These are phyloP conservation scores for Elongisporangium prolatum DNA, from an alignment of 352 stramenopile species.

Conservation along the genomic window DNA sequence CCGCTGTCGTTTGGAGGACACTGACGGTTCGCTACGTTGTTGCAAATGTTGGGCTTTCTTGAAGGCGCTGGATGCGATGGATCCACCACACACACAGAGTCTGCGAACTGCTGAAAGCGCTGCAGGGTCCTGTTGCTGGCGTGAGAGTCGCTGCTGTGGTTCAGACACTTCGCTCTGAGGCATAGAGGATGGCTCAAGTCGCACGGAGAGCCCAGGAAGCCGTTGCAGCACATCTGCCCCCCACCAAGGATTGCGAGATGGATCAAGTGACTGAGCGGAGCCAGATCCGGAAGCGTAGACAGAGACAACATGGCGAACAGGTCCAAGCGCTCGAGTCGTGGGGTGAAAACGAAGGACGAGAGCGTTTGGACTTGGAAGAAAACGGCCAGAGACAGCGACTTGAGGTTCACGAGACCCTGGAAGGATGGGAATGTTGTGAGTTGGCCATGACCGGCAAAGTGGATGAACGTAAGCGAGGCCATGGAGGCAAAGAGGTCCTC, in stretches of 20 bases:
- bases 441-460: constrained; percentile 7
- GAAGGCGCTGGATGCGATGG: not conserved
- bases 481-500: constrained; percentile 21
- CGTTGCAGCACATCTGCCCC: constrained; percentile 26
- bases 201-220: constrained; percentile 19
- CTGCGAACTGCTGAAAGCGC: not conserved
- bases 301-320: constrained; percentile 10
- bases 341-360: constrained; percentile 6
- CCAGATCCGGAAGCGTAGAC: constrained; percentile 14
- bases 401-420: constrained; percentile 11
- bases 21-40: not conserved
- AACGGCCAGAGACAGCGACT: constrained; percentile 16
- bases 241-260: constrained; percentile 7
- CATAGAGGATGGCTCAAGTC: constrained; percentile 22
- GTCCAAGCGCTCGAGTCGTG: not conserved
- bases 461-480: constrained; percentile 11
- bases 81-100: not conserved
- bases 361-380: constrained; percentile 12
- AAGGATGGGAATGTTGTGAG: constrained; percentile 11
- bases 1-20: not conserved
- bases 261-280: constrained; percentile 8
- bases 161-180: not conserved
- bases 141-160: not conserved
- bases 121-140: not conserved
- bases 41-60: not conserved